Percentiles rank a stretch among this genome's conserved stretches.
These are phyloP conservation scores for Carex pumila DNA, from an alignment of 176 grass and related monocot genomes.

Conservation along the genomic window DNA sequence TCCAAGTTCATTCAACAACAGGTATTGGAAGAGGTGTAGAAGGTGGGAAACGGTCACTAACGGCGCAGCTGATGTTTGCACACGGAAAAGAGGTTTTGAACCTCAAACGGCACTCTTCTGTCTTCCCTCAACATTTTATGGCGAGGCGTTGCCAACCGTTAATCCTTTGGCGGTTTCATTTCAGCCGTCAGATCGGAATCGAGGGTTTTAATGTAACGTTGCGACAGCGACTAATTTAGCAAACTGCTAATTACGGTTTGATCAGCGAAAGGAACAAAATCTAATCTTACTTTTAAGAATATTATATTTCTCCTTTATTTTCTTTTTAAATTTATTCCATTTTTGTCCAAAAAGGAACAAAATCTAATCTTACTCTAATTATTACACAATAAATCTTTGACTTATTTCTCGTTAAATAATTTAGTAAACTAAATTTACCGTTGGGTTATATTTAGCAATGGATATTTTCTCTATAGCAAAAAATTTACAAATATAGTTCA, in stretches of 20 bases:
- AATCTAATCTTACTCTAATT: no score
- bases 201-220: conserved; percentile 13
- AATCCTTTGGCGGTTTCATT: conserved; percentile 13
- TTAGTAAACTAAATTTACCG: no score
- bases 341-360: no score
- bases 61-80: conserved; percentile 34
- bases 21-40: not conserved
- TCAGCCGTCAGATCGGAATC: not conserved
- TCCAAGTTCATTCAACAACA: not conserved
- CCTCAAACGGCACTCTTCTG: conserved; percentile 39
- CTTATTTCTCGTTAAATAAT: no score
- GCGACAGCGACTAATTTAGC: conserved; percentile 10
- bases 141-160: not conserved
- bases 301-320: no score
- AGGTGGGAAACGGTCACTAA: conserved; percentile 16
- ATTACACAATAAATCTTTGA: no score
- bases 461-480: no score
- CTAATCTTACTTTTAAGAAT: no score
- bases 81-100: conserved; percentile 45
- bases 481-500: no score
- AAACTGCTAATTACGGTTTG: not conserved
- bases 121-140: not conserved
- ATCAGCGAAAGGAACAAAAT: not conserved
- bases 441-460: no score
- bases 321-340: no score